These are phyloP conservation scores for Pichia manshurica DNA, from an alignment of 805 yeast genomes.

Conservation along the genomic window DNA sequence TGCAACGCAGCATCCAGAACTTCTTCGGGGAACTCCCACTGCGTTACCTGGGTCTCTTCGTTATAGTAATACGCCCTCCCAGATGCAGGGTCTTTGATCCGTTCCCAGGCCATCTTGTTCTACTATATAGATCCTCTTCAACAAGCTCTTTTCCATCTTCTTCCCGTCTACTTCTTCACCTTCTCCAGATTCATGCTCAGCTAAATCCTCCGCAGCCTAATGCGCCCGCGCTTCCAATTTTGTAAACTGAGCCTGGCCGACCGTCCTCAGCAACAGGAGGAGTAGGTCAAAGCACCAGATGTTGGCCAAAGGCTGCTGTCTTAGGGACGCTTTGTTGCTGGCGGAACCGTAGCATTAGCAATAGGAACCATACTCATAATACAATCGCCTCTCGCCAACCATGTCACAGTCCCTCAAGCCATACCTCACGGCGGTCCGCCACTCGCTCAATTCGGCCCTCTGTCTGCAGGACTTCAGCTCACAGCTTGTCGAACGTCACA, in stretches of 20 bases:
- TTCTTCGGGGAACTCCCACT: conserved; percentile 76
- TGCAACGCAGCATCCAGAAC: conserved; percentile 35
- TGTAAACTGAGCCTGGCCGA: too few relatives aligned
- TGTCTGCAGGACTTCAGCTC: conserved; percentile 92
- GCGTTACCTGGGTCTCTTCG: conserved; percentile 55
- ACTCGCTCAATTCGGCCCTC: conserved; percentile 87
- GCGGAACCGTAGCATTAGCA: too few relatives aligned
- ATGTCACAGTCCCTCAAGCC: conserved; percentile 96
- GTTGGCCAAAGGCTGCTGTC: too few relatives aligned
- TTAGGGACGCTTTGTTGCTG: too few relatives aligned
- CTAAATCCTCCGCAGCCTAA: too few relatives aligned
- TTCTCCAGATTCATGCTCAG: not conserved
- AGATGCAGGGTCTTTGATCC: conserved; percentile 48
- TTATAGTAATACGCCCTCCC: conserved; percentile 74
- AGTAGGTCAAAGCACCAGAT: too few relatives aligned
- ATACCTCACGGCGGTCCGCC: conserved; percentile 87
- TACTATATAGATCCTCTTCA: not conserved
- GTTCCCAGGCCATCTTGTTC: conserved; percentile 48
- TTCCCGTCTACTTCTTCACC: not conserved
- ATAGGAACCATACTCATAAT: too few relatives aligned
- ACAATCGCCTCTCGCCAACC: not conserved
- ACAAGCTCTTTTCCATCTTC: not conserved
- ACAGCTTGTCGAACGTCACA: conserved; percentile 93
- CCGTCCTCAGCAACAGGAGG: too few relatives aligned
- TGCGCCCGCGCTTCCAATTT: not conserved